Evolutionary conservation across 2,329 filamentous ascomycete species (phyloP).

Genomic region (Ophiostoma sp.): DNA sequence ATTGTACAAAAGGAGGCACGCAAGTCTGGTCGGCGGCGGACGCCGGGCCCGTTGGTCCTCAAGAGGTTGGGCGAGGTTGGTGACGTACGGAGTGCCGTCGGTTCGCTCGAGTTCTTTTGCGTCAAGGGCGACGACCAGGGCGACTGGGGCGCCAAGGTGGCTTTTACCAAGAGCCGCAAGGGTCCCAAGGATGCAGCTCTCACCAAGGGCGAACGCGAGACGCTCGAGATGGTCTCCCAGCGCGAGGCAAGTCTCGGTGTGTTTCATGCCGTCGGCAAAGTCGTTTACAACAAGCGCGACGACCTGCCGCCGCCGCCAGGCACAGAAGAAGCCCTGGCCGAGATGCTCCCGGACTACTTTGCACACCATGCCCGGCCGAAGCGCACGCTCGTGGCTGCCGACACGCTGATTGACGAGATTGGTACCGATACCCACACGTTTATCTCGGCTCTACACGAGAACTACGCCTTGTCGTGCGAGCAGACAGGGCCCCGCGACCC

Average conservation of each 20-base stretch:
- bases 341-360: slow-evolving; percentile 61
- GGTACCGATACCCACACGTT: slow-evolving; percentile 75
- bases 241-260: slow-evolving; percentile 88
- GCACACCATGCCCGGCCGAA: slow-evolving; percentile 59
- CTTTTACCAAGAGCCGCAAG: slow-evolving; percentile 68
- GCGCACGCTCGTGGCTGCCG: slow-evolving; percentile 65
- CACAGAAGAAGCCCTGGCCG: slow-evolving; percentile 45
- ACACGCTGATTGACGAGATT: slow-evolving; percentile 85
- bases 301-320: slow-evolving; percentile 47
- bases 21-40: slow-evolving; percentile 71
- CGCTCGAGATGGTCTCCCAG: slow-evolving; percentile 76
- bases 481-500: slow-evolving; percentile 50
- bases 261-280: slow-evolving; percentile 93
- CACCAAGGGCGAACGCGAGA: slow-evolving; percentile 77
- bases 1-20: slow-evolving; percentile 83
- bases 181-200: slow-evolving; percentile 57
- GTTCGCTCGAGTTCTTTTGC: slow-evolving; percentile 88
- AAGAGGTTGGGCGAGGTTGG: slow-evolving; percentile 81
- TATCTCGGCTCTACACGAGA: slow-evolving; percentile 56
- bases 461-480: slow-evolving; percentile 84
- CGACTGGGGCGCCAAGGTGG: slow-evolving; percentile 73
- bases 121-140: slow-evolving; percentile 73
- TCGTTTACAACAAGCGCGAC: slow-evolving; percentile 92
- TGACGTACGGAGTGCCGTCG: slow-evolving; percentile 89
- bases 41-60: slow-evolving; percentile 76